These are phyloP conservation scores for Bipolaris oryzae DNA, from an alignment of 2,329 filamentous ascomycete species.

Conservation along the genomic window DNA sequence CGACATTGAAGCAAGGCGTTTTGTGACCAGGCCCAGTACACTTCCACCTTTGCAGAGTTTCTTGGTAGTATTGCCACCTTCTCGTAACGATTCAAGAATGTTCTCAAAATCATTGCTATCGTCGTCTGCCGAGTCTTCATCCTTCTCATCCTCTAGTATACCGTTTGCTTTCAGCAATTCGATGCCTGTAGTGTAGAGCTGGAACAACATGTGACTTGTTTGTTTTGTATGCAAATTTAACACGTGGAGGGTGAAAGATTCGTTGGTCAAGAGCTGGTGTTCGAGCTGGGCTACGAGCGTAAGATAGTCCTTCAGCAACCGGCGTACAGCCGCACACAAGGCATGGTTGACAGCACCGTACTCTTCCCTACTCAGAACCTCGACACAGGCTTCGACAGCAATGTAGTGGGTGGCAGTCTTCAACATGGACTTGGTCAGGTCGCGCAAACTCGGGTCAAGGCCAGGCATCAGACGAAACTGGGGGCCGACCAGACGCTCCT, in stretches of 20 bases:
- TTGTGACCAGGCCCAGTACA: slow-evolving; percentile 86
- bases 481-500: slow-evolving; percentile 83
- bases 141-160: slow-evolving; percentile 76
- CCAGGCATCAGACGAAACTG: slow-evolving; percentile 79
- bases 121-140: slow-evolving; percentile 69
- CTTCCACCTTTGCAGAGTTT: slow-evolving; percentile 97
- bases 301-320: slow-evolving; percentile 89
- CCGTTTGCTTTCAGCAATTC: slow-evolving; percentile 89
- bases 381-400: slow-evolving; percentile 88
- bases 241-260: slow-evolving; percentile 88
- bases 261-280: slow-evolving; percentile 86
- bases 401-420: slow-evolving; percentile 94
- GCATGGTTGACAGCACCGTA: slow-evolving; percentile 96
- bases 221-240: slow-evolving; percentile 90
- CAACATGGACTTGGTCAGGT: slow-evolving; percentile 85
- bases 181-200: slow-evolving; percentile 77
- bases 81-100: slow-evolving; percentile 85
- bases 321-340: slow-evolving; percentile 91
- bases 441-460: slow-evolving; percentile 87
- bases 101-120: slow-evolving; percentile 88
- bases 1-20: slow-evolving; percentile 84
- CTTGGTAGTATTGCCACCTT: slow-evolving; percentile 84
- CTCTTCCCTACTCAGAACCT: slow-evolving; percentile 90
- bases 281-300: slow-evolving; percentile 92
- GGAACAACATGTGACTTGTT: slow-evolving; percentile 87